A percentile compares a stretch with the other conserved stretches of the same genome.
phyloP scores from a whole-genome alignment of 2,329 filamentous ascomycete species.

The Venturia oleaginea region DNA sequence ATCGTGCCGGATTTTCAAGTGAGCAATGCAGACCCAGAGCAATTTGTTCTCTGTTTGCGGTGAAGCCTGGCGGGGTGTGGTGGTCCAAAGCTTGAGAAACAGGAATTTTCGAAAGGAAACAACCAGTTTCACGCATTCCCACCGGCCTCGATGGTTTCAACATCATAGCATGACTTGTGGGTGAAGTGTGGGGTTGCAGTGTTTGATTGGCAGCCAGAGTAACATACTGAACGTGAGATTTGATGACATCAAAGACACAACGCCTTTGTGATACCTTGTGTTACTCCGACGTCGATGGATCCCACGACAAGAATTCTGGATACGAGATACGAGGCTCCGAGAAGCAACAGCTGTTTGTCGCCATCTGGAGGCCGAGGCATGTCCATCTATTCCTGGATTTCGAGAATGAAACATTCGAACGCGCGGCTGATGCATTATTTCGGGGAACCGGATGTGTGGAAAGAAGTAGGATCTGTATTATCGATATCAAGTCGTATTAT shows the following conservation, averaged over 20 bases:
- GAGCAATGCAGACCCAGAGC: background rate
- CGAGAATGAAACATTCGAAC: background rate
- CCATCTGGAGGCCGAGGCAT: background rate
- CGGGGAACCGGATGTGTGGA: background rate
- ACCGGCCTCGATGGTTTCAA: background rate
- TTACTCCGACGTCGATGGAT: background rate
- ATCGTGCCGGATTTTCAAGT: background rate
- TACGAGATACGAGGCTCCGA: background rate
- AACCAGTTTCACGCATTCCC: background rate
- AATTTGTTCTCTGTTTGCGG: background rate
- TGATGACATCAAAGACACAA: background rate
- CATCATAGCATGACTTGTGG: background rate
- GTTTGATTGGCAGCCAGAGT: background rate
- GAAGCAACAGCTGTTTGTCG: background rate
- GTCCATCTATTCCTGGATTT: background rate
- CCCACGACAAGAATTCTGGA: background rate
- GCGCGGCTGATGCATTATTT: background rate
- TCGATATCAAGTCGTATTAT: background rate
- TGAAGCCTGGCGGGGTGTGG: background rate
- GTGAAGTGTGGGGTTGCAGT: background rate
- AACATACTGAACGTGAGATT: background rate
- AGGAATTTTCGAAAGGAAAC: background rate
- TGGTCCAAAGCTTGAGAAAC: background rate
- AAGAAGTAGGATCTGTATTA: background rate
- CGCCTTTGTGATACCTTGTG: no score